Conservation (phyloP, 371 early-diverging fungal species). For the Choanephora cucurbitarum region DNA sequence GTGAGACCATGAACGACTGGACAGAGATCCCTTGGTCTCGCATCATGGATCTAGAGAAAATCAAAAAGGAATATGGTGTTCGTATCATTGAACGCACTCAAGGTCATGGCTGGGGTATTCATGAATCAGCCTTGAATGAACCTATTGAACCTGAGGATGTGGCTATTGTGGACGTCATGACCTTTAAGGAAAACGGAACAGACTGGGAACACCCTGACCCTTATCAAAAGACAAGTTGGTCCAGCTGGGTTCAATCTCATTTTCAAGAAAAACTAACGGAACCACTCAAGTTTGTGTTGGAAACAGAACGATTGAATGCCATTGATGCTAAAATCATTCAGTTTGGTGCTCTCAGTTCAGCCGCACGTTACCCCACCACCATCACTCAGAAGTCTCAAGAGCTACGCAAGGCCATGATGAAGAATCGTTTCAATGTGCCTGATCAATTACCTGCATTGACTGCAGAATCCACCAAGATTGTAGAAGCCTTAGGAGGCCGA, state of each 20-base stretch:
- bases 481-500: slow-evolving; percentile 35
- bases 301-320: slow-evolving; percentile 16
- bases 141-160: slow-evolving; percentile 23
- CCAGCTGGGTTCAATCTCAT: slow-evolving; percentile 18
- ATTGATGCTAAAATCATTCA: slow-evolving; percentile 34
- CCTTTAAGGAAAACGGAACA: slow-evolving; percentile 39
- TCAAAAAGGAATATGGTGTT: slow-evolving; percentile 34
- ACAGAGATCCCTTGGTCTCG: slow-evolving; percentile 37
- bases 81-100: slow-evolving; percentile 39
- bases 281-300: slow-evolving; percentile 33
- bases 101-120: slow-evolving; percentile 43
- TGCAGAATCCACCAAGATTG: slow-evolving; percentile 24
- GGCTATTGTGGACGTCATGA: slow-evolving; percentile 40
- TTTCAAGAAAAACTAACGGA: slow-evolving; percentile 18
- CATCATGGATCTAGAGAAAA: slow-evolving; percentile 30
- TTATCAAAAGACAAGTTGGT: too few species aligned
- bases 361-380: slow-evolving; percentile 35
- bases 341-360: slow-evolving; percentile 45
- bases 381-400: slow-evolving; percentile 23
- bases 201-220: slow-evolving; percentile 32
- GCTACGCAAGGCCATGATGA: slow-evolving; percentile 34
- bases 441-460: slow-evolving; percentile 29
- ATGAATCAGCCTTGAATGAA: slow-evolving; percentile 30
- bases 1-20: slow-evolving; percentile 29
- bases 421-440: slow-evolving; percentile 36